Percentiles rank a stretch among this genome's conserved stretches.
Conservation (phyloP, 306 rosid genomes). For the Rosa persica region DNA sequence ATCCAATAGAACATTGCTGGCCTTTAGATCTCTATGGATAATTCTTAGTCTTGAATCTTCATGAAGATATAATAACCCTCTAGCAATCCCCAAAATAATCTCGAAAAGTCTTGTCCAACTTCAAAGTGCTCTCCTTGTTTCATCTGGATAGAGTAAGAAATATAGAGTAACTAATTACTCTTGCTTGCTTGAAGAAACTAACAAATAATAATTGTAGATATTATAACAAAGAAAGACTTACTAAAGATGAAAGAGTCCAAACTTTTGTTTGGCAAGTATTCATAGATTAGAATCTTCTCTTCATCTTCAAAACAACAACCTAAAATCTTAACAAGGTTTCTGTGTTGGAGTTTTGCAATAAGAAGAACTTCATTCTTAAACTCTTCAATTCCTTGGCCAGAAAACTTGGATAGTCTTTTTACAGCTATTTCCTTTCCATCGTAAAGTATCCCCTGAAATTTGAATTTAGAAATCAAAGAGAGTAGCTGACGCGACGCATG, state of each 20-base stretch:
- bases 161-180: neutral
- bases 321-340: slow-evolving; percentile 60
- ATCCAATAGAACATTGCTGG: slow-evolving; percentile 56
- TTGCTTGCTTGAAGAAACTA: neutral
- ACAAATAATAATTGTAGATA: too few relatives aligned
- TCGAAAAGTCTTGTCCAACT: slow-evolving; percentile 47
- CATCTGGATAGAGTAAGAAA: slow-evolving; percentile 21
- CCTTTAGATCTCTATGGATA: slow-evolving; percentile 59
- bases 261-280: slow-evolving; percentile 64
- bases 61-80: slow-evolving; percentile 68
- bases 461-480: too few relatives aligned
- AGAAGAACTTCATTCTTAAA: slow-evolving; percentile 62
- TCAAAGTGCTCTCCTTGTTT: slow-evolving; percentile 28
- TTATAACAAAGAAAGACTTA: slow-evolving; percentile 20
- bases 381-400: slow-evolving; percentile 56
- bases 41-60: slow-evolving; percentile 60
- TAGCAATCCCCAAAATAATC: slow-evolving; percentile 47
- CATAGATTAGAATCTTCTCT: slow-evolving; percentile 62
- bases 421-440: slow-evolving; percentile 26
- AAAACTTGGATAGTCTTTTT: slow-evolving; percentile 51
- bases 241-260: slow-evolving; percentile 51
- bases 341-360: slow-evolving; percentile 64
- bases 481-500: too few relatives aligned
- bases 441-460: slow-evolving; percentile 5
- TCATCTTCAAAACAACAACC: slow-evolving; percentile 54